These are phyloP conservation scores for Schizophyllum amplum DNA, from an alignment of 1,284 basidiomycete genomes.

Conservation along the genomic window DNA sequence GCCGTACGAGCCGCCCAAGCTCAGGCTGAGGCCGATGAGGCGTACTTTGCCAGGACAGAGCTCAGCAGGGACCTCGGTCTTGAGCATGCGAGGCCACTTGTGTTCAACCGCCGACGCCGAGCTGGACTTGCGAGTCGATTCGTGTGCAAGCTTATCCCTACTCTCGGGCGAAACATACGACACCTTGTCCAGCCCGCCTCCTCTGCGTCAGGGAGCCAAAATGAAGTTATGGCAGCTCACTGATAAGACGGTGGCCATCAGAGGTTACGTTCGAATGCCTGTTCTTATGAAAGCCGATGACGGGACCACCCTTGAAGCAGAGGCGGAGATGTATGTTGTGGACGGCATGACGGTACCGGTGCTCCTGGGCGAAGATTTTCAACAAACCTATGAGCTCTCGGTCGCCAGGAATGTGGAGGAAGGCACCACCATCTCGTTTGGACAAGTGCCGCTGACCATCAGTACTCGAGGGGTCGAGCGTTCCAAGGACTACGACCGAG, in stretches of 20 bases:
- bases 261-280: neutral
- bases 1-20: neutral
- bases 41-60: neutral
- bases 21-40: neutral
- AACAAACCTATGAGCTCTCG: constrained; percentile 2
- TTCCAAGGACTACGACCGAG: neutral
- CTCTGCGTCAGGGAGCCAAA: neutral
- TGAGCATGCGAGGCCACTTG: neutral
- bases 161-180: neutral
- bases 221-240: neutral
- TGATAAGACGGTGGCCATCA: neutral
- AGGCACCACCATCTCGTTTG: neutral
- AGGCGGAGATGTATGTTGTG: constrained; percentile 5
- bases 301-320: neutral
- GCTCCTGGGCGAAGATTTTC: constrained; percentile 8
- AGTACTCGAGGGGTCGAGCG: neutral
- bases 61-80: neutral
- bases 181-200: neutral
- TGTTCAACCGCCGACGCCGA: neutral
- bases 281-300: neutral
- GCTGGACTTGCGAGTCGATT: neutral
- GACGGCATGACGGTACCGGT: constrained; percentile 6
- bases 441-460: neutral
- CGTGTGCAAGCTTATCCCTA: neutral
- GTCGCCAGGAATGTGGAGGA: neutral